Evolutionary conservation across 352 stramenopile genomes (phyloP), one percentile per base, ranked within the genome.

Genomic region (Pythium aquatile): DNA sequence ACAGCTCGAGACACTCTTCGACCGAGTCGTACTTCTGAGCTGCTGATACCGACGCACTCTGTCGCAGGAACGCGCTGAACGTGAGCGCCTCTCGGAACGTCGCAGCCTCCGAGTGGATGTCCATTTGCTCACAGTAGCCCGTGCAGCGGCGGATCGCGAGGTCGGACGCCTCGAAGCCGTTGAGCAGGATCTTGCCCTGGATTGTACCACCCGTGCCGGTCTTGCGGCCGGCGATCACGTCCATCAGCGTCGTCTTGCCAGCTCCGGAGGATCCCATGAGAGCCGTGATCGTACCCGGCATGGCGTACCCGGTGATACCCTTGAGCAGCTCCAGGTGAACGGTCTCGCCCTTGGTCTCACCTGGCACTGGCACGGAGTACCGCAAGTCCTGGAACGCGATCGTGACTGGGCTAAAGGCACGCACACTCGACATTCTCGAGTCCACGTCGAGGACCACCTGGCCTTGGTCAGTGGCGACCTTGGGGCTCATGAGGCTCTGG

Each of bases 161-260:
- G 37, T 87, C 77, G 2, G 74, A 74, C 6, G 79, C 79, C 26
- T 79, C 67, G 37, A 70, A 74, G 39, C 79, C 81, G 54, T 90
- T 92, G 6, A 79, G 68, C 16, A 87, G 58, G 37, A 97, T 86
- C 14, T 89, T 66, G 2, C 91, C 91, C 7, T 67, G 62, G 64
- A 94, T 87, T 11, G 58, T 81, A 28, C 96, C 95, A 16, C 66
- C 78, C 0, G 60, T 71, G 30, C 74, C 78, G n/a, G 72, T 88
- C 75, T 98, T 98, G 14, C 96, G 79, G 24, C 96, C 76, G 3
- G 94, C 90, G 57, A 98, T 95, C 8, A 98, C 94, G 70, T 99
- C 94, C 74, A 98, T 94, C 1, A 99, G 69, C 6, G 96, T 99
- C 13, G 93, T 98, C 72, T 98, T 98, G 2, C 93, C 91, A 46